These are phyloP conservation scores for Entoloma clypeatum DNA, from an alignment of 1,284 basidiomycete genomes.

Conservation along the genomic window DNA sequence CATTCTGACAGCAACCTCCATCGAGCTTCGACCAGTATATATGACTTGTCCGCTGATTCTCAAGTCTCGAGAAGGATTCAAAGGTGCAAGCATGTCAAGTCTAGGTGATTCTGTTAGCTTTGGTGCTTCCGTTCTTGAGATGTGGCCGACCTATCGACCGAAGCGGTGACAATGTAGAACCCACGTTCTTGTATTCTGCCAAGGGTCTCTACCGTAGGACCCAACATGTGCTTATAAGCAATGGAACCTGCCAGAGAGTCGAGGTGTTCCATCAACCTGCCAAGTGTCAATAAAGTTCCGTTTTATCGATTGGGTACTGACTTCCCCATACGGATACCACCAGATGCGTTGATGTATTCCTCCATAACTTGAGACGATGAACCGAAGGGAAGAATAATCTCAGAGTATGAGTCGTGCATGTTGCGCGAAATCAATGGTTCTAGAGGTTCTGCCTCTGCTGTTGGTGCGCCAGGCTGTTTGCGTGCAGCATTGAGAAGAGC, in stretches of 20 bases:
- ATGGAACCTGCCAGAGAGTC: slow-evolving; percentile 83
- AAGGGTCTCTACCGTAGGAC: slow-evolving; percentile 50
- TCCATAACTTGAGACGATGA: slow-evolving; percentile 56
- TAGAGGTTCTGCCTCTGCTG: slow-evolving; percentile 16
- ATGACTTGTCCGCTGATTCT: slow-evolving; percentile 78
- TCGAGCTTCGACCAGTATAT: slow-evolving; percentile 71
- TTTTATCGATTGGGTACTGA: slow-evolving; percentile 19
- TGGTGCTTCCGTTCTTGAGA: background rate
- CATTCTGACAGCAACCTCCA: slow-evolving; percentile 83
- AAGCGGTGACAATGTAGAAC: slow-evolving; percentile 80
- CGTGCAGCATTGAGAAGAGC: slow-evolving; percentile 39
- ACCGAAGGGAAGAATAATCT: slow-evolving; percentile 59
- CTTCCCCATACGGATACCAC: slow-evolving; percentile 68
- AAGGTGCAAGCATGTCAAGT: slow-evolving; percentile 58
- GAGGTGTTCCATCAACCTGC: slow-evolving; percentile 65
- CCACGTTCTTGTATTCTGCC: slow-evolving; percentile 57
- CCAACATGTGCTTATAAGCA: slow-evolving; percentile 77
- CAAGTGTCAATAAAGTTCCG: slow-evolving; percentile 3
- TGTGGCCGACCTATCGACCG: slow-evolving; percentile 62
- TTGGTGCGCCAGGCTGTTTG: slow-evolving; percentile 13
- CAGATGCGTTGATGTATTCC: slow-evolving; percentile 65
- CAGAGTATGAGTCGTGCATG: slow-evolving; percentile 71
- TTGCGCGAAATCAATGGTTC: slow-evolving; percentile 40
- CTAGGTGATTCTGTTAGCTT: slow-evolving; percentile 29
- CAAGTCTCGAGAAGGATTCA: slow-evolving; percentile 62